phyloP scores from a whole-genome alignment of 306 rosid genomes.

The Cucumis cinereus region DNA sequence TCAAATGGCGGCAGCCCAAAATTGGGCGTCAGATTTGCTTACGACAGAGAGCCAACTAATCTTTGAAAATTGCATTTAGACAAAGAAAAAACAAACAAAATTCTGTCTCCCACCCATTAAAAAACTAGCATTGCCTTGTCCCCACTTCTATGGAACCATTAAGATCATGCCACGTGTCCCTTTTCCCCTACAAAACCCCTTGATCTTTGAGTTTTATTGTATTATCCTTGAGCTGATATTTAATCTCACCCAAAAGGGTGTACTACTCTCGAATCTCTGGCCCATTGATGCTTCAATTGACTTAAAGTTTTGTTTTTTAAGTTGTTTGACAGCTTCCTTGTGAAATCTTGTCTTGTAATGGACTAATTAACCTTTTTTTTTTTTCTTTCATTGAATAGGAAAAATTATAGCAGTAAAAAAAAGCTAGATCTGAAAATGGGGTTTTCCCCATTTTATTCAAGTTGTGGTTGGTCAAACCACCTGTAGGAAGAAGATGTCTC shows the following conservation, averaged over 20 bases:
- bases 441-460: background rate
- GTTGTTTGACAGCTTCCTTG: background rate
- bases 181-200: background rate
- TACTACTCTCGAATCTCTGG: background rate
- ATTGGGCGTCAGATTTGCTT: background rate
- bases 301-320: background rate
- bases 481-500: background rate
- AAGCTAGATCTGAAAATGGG: constrained; percentile 9
- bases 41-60: background rate
- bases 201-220: background rate
- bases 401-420: background rate
- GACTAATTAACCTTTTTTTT: background rate
- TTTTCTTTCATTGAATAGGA: background rate
- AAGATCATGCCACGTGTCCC: background rate
- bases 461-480: constrained; percentile 5
- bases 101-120: background rate
- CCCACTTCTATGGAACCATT: background rate
- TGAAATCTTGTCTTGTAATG: background rate
- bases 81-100: background rate
- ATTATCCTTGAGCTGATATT: background rate
- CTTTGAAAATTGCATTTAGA: background rate
- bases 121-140: background rate
- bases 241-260: background rate
- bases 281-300: background rate
- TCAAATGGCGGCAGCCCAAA: background rate